Evolutionary conservation across 2,329 filamentous ascomycete genomes (phyloP), one percentile per base, ranked within the genome.

Genomic region (Neopestalotiopsis sp.): DNA sequence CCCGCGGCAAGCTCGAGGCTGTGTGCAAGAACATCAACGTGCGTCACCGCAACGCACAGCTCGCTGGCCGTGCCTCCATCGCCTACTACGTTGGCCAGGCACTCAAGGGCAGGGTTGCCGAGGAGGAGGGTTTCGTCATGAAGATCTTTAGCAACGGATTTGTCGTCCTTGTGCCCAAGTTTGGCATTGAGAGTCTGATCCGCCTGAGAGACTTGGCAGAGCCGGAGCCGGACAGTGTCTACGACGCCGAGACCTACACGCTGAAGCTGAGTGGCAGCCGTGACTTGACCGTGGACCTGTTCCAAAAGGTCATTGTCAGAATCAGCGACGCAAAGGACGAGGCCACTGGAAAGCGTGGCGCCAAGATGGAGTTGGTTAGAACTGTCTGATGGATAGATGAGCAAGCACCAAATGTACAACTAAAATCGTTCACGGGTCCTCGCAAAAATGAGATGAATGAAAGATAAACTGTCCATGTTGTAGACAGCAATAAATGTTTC

Each of bases 11-110:
- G 74, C 90, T 99, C 68, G 95, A 98, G 81, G 93, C 91, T 68
- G 94, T 99, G 30, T 98, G 96, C 88, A 95, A 94, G 81, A 99
- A 99, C 83, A 98, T 99, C 88, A 99, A 99, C 81, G 91, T 96
- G 69, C 91, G 96, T 7, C 96, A 99, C 81, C 94, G 96, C 77
- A 99, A 99, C 81, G 96, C 96, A 40, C 96, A 99, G 82, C 92
- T 97, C 82, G 96, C 96, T 2, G 95, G 95, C 45, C 91, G 96
- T 70, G 95, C 96, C 32, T 96, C 92, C 74, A 95, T 99, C 71
- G 95, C 97, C 75, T 99, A 98, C 84, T 99, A 98, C 79, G 96
- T 99, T 63, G 96, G 96, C 0, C 96, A 99, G 83, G 94, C 95
- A 13, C 90, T 99, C 68, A 96, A 96, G 83, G 94, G 89, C 71